Percentiles rank a stretch among this genome's conserved stretches.
Conservation (phyloP, 1,284 basidiomycete species). For the Dichomitus squalens region DNA sequence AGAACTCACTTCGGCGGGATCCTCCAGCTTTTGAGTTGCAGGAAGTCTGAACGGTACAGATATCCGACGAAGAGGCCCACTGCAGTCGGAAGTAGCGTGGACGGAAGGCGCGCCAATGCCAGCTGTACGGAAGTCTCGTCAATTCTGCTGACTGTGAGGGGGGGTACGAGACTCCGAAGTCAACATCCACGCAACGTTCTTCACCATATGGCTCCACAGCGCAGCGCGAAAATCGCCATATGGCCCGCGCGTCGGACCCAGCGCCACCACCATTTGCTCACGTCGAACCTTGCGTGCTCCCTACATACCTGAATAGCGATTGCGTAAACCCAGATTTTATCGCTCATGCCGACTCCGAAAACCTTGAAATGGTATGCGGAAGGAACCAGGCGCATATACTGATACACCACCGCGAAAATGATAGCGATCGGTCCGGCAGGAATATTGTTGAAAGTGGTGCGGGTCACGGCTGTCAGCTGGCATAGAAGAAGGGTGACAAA, state of each 20-base stretch:
- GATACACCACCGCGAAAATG: slow-evolving; percentile 77
- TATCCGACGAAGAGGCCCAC: slow-evolving; percentile 73
- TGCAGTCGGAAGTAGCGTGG: slow-evolving; percentile 59
- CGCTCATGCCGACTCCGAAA: slow-evolving; percentile 73
- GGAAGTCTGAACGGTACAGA: slow-evolving; percentile 79
- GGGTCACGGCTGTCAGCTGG: slow-evolving; percentile 58
- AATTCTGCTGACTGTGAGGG: no score
- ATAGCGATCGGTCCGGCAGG: slow-evolving; percentile 77
- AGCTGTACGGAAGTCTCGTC: slow-evolving; percentile 41
- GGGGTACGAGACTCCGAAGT: neutral
- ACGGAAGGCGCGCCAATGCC: slow-evolving; percentile 64
- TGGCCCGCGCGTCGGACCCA: neutral
- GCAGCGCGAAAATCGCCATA: neutral
- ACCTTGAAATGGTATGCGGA: slow-evolving; percentile 75
- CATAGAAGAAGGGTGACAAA: slow-evolving; percentile 50
- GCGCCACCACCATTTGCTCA: neutral
- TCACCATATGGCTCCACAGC: neutral
- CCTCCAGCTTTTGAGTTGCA: slow-evolving; percentile 68
- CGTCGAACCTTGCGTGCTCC: neutral
- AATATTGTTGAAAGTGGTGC: slow-evolving; percentile 64
- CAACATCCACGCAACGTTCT: neutral
- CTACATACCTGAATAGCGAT: slow-evolving; percentile 62
- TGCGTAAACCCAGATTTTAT: slow-evolving; percentile 74
- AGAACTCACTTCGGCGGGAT: slow-evolving; percentile 47
- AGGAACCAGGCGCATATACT: slow-evolving; percentile 79